Conservation (phyloP, 2,329 filamentous ascomycete species). For the Fusarium sp. region DNA sequence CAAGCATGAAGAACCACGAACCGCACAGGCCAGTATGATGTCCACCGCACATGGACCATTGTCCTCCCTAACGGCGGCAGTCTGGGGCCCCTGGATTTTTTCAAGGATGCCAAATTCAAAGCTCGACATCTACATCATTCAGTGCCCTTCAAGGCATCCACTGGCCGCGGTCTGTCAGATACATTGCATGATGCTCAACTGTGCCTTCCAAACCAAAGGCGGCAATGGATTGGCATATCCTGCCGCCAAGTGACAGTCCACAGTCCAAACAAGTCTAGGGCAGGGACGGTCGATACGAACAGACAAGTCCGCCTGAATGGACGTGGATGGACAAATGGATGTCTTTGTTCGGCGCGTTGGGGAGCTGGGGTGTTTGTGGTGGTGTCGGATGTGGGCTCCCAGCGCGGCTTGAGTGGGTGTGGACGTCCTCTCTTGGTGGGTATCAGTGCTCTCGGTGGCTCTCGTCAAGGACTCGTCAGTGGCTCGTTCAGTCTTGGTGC, state of each 20-base stretch:
- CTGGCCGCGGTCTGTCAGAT: slow-evolving; percentile 9
- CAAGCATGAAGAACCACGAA: slow-evolving; percentile 4
- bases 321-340: slow-evolving; percentile 33
- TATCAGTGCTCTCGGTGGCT: slow-evolving; percentile 18
- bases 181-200: slow-evolving; percentile 2
- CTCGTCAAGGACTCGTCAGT: slow-evolving; percentile 34
- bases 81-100: slow-evolving; percentile 30
- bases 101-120: slow-evolving; percentile 25
- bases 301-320: slow-evolving; percentile 22
- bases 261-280: slow-evolving; percentile 31
- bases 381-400: slow-evolving; percentile 40
- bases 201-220: slow-evolving; percentile 25
- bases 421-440: slow-evolving; percentile 22
- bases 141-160: slow-evolving; percentile 4
- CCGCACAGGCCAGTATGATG: slow-evolving; percentile 10
- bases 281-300: slow-evolving; percentile 28
- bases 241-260: slow-evolving; percentile 21
- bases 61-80: slow-evolving; percentile 26
- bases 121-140: slow-evolving; percentile 9
- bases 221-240: slow-evolving; percentile 24
- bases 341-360: slow-evolving; percentile 35
- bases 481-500: slow-evolving; percentile 35
- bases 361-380: slow-evolving; percentile 42
- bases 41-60: slow-evolving; percentile 8
- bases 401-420: slow-evolving; percentile 36